Evolutionary conservation across 2,329 filamentous ascomycete species (phyloP).

Genomic region (Ophidiomyces ophidiicola): DNA sequence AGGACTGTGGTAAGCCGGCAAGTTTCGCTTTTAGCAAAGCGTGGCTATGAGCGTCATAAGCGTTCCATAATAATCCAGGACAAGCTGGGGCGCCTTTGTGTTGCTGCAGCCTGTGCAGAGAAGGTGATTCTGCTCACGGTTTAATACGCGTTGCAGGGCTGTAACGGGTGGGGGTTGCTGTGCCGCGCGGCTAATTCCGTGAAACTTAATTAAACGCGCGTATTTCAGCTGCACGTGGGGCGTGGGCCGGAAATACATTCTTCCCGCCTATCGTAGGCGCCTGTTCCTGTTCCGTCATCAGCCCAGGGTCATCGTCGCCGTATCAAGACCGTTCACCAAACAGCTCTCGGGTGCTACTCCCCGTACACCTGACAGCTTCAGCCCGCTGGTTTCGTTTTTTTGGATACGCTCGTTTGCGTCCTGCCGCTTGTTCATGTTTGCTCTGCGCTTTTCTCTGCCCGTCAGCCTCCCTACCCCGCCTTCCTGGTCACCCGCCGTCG

Average conservation of each 20-base stretch:
- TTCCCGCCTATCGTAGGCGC: conserved; percentile 10
- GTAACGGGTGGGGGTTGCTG: conserved; percentile 4
- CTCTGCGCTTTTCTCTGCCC: neutral
- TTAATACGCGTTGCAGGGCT: conserved; percentile 4
- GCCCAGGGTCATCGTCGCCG: neutral
- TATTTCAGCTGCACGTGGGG: conserved; percentile 5
- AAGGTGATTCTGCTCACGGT: neutral
- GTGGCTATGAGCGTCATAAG: no score
- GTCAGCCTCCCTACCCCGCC: conserved; percentile 3
- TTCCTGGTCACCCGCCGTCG: conserved; percentile 3
- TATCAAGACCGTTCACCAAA: conserved; percentile 10
- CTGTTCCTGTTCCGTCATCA: conserved; percentile 5
- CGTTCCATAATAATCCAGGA: conserved; percentile 2
- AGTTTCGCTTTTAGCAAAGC: neutral
- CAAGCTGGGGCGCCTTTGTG: neutral
- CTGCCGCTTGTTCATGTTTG: conserved; percentile 3
- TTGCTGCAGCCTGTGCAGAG: neutral
- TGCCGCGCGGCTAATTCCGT: conserved; percentile 10
- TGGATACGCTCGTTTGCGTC: conserved; percentile 8
- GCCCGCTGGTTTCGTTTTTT: neutral
- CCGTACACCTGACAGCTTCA: conserved; percentile 10
- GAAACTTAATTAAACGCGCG: conserved; percentile 12
- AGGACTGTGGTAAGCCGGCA: neutral
- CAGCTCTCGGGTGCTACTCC: conserved; percentile 16
- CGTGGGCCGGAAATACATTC: conserved; percentile 5